A percentile compares a stretch with the other conserved stretches of the same genome.
Evolutionary conservation across 495 filamentous ascomycete genomes (phyloP).

Genomic region (Xylaria curta): DNA sequence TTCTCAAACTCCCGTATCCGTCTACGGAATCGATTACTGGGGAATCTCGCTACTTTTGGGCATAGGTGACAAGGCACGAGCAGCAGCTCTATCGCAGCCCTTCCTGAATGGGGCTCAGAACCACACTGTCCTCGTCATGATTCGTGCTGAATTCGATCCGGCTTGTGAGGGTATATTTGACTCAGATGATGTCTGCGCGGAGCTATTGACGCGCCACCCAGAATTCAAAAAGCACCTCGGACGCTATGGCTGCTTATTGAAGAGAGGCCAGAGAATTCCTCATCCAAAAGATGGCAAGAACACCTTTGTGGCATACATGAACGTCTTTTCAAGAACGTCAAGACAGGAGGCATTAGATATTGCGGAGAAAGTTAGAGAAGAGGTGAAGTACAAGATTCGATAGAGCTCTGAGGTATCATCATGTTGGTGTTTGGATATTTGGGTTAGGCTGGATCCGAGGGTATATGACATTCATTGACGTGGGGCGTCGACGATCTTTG

Average conservation of each 20-base stretch:
- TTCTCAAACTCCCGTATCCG: slow-evolving; percentile 37
- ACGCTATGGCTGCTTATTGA: slow-evolving; percentile 38
- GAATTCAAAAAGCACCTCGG: slow-evolving; percentile 37
- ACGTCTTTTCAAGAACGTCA: slow-evolving; percentile 44
- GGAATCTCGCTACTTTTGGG: slow-evolving; percentile 41
- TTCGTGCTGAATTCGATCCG: slow-evolving; percentile 36
- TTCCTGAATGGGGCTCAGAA: slow-evolving; percentile 40
- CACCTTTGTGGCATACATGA: slow-evolving; percentile 44
- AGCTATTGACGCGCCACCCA: slow-evolving; percentile 40
- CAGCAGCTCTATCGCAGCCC: slow-evolving; percentile 37
- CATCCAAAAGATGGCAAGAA: slow-evolving; percentile 38
- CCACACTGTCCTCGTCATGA: slow-evolving; percentile 34
- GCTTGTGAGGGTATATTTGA: slow-evolving; percentile 43
- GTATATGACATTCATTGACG: neutral
- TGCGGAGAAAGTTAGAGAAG: slow-evolving; percentile 35
- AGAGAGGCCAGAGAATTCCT: slow-evolving; percentile 41
- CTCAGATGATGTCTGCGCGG: slow-evolving; percentile 46
- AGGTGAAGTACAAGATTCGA: slow-evolving; percentile 38
- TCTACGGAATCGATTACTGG: slow-evolving; percentile 53
- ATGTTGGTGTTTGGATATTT: neutral
- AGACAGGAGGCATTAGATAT: slow-evolving; percentile 37
- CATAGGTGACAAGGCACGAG: slow-evolving; percentile 37
- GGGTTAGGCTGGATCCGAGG: neutral
- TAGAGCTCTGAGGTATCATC: slow-evolving; percentile 8
- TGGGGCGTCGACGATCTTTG: neutral